These are phyloP conservation scores for Russula virescens DNA, from an alignment of 768 basidiomycete genomes.

Conservation along the genomic window DNA sequence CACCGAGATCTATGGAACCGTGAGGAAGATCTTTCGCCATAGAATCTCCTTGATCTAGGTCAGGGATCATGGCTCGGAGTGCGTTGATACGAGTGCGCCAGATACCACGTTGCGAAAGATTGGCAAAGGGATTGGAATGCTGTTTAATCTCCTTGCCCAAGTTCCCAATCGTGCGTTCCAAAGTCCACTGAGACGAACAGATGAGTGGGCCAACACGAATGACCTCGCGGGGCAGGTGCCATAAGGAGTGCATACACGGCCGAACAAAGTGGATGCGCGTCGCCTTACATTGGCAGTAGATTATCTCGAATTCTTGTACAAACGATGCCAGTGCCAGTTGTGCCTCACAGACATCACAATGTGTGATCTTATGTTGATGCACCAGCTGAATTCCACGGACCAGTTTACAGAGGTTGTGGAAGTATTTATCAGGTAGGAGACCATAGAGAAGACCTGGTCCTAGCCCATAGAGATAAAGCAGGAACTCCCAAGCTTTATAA, in stretches of 20 bases:
- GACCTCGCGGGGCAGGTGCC: neutral
- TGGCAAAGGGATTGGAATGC: neutral
- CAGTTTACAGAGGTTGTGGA: conserved; percentile 28
- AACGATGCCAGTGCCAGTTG: neutral
- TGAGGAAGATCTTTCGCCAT: neutral
- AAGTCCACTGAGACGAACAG: neutral
- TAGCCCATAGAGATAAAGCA: conserved; percentile 25
- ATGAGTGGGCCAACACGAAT: neutral
- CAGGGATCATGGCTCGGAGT: neutral
- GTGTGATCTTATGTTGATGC: conserved; percentile 20
- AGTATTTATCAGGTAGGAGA: conserved; percentile 27
- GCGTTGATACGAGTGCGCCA: neutral
- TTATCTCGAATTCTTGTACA: neutral
- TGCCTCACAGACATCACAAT: neutral
- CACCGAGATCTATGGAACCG: neutral
- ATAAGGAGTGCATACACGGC: neutral
- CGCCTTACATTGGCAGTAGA: neutral
- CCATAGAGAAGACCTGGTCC: conserved; percentile 28
- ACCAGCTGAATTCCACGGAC: conserved; percentile 27
- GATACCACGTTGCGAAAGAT: neutral
- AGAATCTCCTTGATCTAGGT: neutral
- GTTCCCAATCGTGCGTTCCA: neutral
- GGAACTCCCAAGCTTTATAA: conserved; percentile 32
- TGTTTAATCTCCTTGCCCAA: neutral
- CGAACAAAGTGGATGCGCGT: neutral